Evolutionary conservation across 2,329 filamentous ascomycete species (phyloP).

Genomic region (Xylaria sp.): DNA sequence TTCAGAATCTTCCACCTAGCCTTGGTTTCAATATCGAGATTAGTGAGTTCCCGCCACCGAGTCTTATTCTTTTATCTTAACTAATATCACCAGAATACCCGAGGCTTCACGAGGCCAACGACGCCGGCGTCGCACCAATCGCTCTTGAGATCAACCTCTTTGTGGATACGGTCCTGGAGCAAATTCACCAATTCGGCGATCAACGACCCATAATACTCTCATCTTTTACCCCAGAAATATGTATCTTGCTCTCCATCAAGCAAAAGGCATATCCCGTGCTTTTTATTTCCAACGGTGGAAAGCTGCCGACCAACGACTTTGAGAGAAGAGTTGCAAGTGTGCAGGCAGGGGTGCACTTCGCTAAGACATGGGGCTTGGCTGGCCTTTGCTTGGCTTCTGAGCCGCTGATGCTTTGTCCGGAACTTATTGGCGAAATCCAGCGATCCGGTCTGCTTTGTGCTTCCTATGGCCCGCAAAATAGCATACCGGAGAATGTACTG

Average conservation of each 20-base stretch:
- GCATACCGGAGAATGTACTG: constrained; percentile 11
- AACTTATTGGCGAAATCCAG: constrained; percentile 18
- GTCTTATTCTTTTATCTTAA: neutral
- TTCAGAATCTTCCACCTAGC: constrained; percentile 50
- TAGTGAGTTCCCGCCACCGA: constrained; percentile 15
- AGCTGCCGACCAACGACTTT: constrained; percentile 14
- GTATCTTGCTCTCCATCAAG: constrained; percentile 22
- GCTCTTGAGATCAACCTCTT: constrained; percentile 25
- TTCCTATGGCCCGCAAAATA: constrained; percentile 16
- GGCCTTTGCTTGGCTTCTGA: constrained; percentile 18
- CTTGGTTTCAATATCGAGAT: constrained; percentile 42
- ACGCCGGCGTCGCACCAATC: constrained; percentile 10
- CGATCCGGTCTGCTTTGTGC: constrained; percentile 17
- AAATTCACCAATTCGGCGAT: constrained; percentile 7
- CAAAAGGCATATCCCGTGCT: constrained; percentile 22
- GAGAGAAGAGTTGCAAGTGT: constrained; percentile 14
- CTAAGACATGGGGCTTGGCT: constrained; percentile 18
- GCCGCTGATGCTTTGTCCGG: constrained; percentile 17
- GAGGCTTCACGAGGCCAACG: constrained; percentile 13
- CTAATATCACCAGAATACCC: constrained; percentile 14
- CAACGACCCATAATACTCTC: constrained; percentile 19
- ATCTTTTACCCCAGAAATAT: constrained; percentile 23
- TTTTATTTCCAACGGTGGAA: constrained; percentile 15
- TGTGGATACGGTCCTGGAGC: constrained; percentile 17
- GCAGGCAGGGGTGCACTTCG: constrained; percentile 21